Conservation (phyloP, 2,329 filamentous ascomycete genomes). For the Bipolaris zeicola region DNA sequence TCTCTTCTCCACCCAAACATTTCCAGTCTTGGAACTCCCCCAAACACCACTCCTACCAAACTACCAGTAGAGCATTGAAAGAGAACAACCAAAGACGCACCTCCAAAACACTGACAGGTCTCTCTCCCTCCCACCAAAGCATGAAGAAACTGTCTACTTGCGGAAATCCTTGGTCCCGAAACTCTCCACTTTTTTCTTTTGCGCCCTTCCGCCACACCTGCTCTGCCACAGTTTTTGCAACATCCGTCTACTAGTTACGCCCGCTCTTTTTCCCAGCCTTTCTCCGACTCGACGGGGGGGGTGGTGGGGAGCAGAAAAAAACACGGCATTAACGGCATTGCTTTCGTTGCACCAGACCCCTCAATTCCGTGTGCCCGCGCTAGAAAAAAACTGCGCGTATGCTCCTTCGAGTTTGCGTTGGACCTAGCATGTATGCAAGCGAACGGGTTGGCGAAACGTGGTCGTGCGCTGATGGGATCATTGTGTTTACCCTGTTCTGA, state of each 20-base stretch:
- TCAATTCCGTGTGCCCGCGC: slow-evolving; percentile 52
- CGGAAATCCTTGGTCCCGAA: slow-evolving; percentile 61
- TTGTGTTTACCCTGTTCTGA: slow-evolving; percentile 64
- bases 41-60: slow-evolving; percentile 15
- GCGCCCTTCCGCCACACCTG: slow-evolving; percentile 57
- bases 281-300: no score
- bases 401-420: slow-evolving; percentile 56
- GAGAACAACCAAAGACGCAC: no score
- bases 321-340: slow-evolving; percentile 64
- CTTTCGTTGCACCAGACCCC: slow-evolving; percentile 56
- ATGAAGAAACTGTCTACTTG: slow-evolving; percentile 56
- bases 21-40: slow-evolving; percentile 31
- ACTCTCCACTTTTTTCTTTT: slow-evolving; percentile 39
- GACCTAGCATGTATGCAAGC: slow-evolving; percentile 55
- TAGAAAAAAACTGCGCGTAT: slow-evolving; percentile 60
- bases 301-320: no score
- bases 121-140: slow-evolving; percentile 20
- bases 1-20: slow-evolving; percentile 32
- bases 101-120: background rate
- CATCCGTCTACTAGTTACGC: no score
- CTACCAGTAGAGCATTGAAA: no score
- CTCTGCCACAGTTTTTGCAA: slow-evolving; percentile 62
- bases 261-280: slow-evolving; percentile 18
- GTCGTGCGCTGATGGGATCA: slow-evolving; percentile 59
- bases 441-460: slow-evolving; percentile 54